phyloP scores from a whole-genome alignment of 169 alveolate genomes.

The Plasmodium blacklocki region DNA sequence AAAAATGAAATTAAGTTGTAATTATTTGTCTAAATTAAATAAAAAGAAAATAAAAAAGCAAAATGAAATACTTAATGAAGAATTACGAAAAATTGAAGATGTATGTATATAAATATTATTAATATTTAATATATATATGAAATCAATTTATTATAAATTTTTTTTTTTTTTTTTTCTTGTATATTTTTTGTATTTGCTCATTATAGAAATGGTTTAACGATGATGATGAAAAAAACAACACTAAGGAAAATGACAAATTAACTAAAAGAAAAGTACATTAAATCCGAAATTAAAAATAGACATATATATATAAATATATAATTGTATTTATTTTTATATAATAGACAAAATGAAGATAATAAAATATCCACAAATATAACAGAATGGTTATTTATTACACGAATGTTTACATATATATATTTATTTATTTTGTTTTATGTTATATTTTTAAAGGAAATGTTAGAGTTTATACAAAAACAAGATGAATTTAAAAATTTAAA shows the following conservation, averaged over 20 bases:
- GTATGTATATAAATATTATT: slow-evolving; percentile 8
- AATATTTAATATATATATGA: too few species aligned
- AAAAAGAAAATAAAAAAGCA: slow-evolving; percentile 59
- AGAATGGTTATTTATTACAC: too few species aligned
- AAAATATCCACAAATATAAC: too few species aligned
- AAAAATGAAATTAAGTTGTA: slow-evolving; percentile 43
- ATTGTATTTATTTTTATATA: too few species aligned
- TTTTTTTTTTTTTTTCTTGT: slow-evolving; percentile 1
- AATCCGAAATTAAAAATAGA: not conserved
- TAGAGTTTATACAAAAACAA: slow-evolving; percentile 64
- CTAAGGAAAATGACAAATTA: slow-evolving; percentile 1
- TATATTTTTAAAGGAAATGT: slow-evolving; percentile 45
- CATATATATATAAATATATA: too few species aligned
- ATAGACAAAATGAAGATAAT: too few species aligned
- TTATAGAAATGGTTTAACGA: slow-evolving; percentile 36
- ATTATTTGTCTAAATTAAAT: slow-evolving; percentile 48
- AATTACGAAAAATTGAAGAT: slow-evolving; percentile 38
- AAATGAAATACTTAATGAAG: slow-evolving; percentile 46
- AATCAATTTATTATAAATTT: not conserved
- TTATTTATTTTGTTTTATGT: not conserved
- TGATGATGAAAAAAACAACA: slow-evolving; percentile 13
- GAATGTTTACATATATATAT: too few species aligned
- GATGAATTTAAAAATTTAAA: slow-evolving; percentile 66
- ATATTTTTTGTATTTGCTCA: not conserved
- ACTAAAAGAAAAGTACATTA: slow-evolving; percentile 33